These are phyloP conservation scores for Wickerhamiella pararugosa DNA, from an alignment of 1,139 yeast genomes.

Conservation along the genomic window DNA sequence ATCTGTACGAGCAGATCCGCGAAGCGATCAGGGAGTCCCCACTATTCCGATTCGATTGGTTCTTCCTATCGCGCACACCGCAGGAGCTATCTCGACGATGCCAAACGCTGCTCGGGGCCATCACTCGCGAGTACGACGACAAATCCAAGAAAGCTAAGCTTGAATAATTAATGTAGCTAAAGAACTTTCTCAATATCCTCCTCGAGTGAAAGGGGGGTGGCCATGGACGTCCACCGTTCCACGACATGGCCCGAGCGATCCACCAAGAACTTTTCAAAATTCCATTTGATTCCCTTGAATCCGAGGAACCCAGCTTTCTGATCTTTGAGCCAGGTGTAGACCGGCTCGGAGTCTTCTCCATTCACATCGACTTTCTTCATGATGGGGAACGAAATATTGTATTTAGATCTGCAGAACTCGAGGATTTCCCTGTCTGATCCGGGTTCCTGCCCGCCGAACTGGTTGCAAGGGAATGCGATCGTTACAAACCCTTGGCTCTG, in stretches of 20 bases:
- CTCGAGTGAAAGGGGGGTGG: conserved; percentile 49
- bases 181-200: conserved; percentile 34
- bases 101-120: conserved; percentile 59
- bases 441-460: conserved; percentile 86
- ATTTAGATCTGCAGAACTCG: conserved; percentile 46
- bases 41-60: conserved; percentile 82
- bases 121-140: conserved; percentile 54
- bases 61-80: conserved; percentile 68
- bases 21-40: conserved; percentile 63
- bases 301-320: conserved; percentile 55
- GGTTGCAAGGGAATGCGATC: conserved; percentile 87
- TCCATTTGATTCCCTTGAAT: conserved; percentile 78
- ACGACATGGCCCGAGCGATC: conserved; percentile 59
- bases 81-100: conserved; percentile 78
- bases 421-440: conserved; percentile 51
- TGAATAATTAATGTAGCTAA: conserved; percentile 54
- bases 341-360: conserved; percentile 68
- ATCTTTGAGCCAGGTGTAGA: conserved; percentile 58
- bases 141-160: not conserved
- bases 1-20: conserved; percentile 62
- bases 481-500: conserved; percentile 60
- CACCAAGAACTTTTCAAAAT: conserved; percentile 81
- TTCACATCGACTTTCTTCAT: conserved; percentile 80
- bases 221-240: conserved; percentile 51
- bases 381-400: conserved; percentile 79